Percentiles rank a stretch among this genome's conserved stretches.
Conservation (phyloP, 1,284 basidiomycete species). For the Rhodotorula mucilaginosa region DNA sequence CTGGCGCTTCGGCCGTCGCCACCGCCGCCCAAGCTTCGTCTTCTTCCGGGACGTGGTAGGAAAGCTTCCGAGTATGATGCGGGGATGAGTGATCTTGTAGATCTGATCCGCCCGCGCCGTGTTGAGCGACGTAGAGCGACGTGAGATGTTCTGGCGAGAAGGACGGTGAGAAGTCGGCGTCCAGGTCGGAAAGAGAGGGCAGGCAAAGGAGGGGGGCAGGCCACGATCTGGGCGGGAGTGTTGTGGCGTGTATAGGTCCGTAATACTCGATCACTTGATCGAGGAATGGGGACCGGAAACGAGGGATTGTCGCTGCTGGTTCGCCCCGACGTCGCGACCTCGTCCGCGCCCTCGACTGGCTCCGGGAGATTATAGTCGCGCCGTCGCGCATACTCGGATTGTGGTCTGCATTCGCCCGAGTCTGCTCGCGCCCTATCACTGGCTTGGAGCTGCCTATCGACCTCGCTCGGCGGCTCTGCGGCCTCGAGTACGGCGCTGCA, state of each 20-base stretch:
- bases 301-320: no score
- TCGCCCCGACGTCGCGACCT: no score
- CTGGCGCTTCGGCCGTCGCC: no score
- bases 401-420: no score
- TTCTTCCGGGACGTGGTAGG: constrained; percentile 10
- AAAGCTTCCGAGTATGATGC: neutral
- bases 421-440: no score
- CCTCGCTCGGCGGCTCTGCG: neutral
- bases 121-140: neutral
- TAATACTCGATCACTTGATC: no score
- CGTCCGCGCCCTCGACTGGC: no score
- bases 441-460: neutral
- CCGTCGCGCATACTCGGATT: no score
- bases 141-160: constrained; percentile 7
- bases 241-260: no score
- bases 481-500: neutral
- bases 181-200: neutral
- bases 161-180: neutral
- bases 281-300: no score
- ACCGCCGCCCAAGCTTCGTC: neutral
- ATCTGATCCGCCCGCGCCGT: constrained; percentile 2
- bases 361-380: neutral
- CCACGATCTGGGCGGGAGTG: no score
- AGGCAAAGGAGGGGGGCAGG: neutral
- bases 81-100: neutral